Conservation (phyloP, 257 asterid genomes). For the Ligustrum vulgare region DNA sequence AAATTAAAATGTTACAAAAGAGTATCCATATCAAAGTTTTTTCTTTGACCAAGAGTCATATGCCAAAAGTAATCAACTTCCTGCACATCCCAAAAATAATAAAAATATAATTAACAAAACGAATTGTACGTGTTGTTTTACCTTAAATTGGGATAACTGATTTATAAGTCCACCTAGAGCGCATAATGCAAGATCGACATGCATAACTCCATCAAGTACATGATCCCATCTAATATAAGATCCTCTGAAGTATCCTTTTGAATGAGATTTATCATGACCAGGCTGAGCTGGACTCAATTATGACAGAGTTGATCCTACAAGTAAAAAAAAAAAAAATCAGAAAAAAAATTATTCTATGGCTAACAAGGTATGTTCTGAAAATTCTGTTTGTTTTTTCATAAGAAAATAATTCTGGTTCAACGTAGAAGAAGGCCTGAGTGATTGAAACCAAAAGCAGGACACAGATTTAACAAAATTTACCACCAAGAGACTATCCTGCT, state of each 20-base stretch:
- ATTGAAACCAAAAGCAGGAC: background rate
- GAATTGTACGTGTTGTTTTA: conserved; percentile 35
- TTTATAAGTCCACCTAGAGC: conserved; percentile 80
- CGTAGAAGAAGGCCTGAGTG: conserved; percentile 2
- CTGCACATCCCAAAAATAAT: no score
- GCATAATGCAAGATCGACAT: conserved; percentile 66
- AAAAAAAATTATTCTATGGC: conserved; percentile 12
- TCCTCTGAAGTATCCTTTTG: conserved; percentile 67
- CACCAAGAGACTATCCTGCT: conserved; percentile 8
- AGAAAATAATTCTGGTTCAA: no score
- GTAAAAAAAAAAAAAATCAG: conserved; percentile 20
- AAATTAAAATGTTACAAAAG: no score
- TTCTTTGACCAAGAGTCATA: no score
- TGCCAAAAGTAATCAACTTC: no score
- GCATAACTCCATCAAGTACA: conserved; percentile 51
- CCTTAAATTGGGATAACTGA: conserved; percentile 79
- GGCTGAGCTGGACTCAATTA: conserved; percentile 53
- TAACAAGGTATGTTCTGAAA: background rate
- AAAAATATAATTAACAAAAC: no score
- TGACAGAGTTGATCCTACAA: conserved; percentile 58
- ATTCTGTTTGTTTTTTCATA: background rate
- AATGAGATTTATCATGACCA: conserved; percentile 45
- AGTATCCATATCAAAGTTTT: no score
- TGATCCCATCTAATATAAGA: conserved; percentile 56
- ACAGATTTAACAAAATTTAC: conserved; percentile 17